Evolutionary conservation across 2,329 filamentous ascomycete species (phyloP).

Genomic region (Sporothrix inflata): DNA sequence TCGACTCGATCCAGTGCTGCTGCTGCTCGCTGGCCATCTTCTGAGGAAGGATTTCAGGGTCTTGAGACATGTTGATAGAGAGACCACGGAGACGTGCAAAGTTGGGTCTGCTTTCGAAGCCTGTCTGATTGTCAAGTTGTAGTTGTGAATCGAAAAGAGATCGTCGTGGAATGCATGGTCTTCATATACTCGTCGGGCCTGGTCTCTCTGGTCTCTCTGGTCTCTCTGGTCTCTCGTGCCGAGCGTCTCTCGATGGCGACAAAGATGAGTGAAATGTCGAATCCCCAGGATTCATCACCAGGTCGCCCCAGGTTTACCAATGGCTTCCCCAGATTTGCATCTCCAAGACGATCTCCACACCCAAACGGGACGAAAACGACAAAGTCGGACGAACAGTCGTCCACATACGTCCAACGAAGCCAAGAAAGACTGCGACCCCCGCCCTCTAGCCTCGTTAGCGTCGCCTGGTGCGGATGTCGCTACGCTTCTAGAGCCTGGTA

Average conservation of each 20-base stretch:
- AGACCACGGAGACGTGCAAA: no score
- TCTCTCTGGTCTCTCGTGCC: no score
- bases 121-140: no score
- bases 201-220: no score
- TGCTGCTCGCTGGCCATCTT: not conserved
- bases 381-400: not conserved
- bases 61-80: not conserved
- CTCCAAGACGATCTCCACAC: not conserved
- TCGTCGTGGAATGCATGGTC: not conserved
- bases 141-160: no score
- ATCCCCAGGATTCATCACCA: slow-evolving; percentile 3
- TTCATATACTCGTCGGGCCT: slow-evolving; percentile 7
- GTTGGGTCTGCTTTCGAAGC: no score
- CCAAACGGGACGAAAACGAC: not conserved
- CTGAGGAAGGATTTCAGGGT: not conserved
- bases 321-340: not conserved
- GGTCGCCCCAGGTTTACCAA: not conserved
- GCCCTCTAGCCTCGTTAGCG: not conserved
- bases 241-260: not conserved
- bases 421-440: not conserved
- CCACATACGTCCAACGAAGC: not conserved
- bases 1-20: not conserved
- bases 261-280: not conserved
- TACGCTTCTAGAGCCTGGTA: not conserved
- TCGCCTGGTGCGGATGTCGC: not conserved